A percentile compares a stretch with the other conserved stretches of the same genome.
Conservation (phyloP, 129 eudicot species). For the Tanacetum coccineum region DNA sequence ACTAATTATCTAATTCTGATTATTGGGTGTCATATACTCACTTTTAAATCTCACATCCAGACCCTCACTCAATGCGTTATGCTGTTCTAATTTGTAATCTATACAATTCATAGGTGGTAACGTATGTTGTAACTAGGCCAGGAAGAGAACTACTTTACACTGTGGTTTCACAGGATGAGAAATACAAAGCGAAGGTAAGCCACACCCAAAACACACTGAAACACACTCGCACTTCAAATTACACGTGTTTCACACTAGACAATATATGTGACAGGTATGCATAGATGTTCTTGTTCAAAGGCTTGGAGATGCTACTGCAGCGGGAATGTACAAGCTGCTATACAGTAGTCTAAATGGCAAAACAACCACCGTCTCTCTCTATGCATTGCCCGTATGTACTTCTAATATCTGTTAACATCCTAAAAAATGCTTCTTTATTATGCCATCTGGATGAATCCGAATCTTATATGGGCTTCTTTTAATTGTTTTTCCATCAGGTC, state of each 20-base stretch:
- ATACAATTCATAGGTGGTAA: conserved; percentile 50
- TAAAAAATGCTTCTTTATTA: background rate
- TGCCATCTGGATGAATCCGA: background rate
- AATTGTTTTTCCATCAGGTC: conserved; percentile 41
- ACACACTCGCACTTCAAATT: background rate
- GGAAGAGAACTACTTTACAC: conserved; percentile 85
- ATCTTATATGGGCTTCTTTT: conserved; percentile 5
- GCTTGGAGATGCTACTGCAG: conserved; percentile 95
- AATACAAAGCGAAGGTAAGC: conserved; percentile 88
- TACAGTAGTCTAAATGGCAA: conserved; percentile 50
- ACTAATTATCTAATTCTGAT: too few relatives aligned
- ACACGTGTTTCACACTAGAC: background rate
- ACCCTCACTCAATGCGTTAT: too few relatives aligned
- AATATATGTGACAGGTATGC: conserved; percentile 51
- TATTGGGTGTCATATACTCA: too few relatives aligned
- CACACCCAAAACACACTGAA: background rate
- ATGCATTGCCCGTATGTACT: conserved; percentile 68
- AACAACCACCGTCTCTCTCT: conserved; percentile 60
- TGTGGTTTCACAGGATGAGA: conserved; percentile 89
- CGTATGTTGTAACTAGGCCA: conserved; percentile 81
- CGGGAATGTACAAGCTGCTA: conserved; percentile 77
- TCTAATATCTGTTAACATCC: background rate
- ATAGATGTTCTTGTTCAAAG: conserved; percentile 93
- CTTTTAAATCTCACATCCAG: too few relatives aligned
- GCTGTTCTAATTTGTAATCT: too few relatives aligned